Evolutionary conservation across 2,329 filamentous ascomycete genomes (phyloP).

Genomic region (Arthrobotrys entomopaga): DNA sequence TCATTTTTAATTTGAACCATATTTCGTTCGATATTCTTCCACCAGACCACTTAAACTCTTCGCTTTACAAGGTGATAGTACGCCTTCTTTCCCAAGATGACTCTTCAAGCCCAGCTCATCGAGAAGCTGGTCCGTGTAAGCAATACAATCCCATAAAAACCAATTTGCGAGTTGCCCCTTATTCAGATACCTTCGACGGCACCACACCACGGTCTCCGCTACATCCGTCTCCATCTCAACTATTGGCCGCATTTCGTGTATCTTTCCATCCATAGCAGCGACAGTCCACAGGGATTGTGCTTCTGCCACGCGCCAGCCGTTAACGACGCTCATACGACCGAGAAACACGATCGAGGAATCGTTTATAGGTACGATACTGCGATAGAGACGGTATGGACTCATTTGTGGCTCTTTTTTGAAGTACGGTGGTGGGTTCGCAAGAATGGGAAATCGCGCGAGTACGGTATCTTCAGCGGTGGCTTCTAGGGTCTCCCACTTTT

Average conservation of each 20-base stretch:
- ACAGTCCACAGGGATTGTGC: conserved; percentile 59
- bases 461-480: too few relatives aligned
- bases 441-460: conserved; percentile 39
- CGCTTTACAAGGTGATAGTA: conserved; percentile 42
- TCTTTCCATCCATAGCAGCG: conserved; percentile 40
- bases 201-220: conserved; percentile 50
- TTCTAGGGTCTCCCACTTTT: not conserved
- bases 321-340: conserved; percentile 57
- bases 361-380: conserved; percentile 57
- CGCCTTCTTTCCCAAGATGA: conserved; percentile 39
- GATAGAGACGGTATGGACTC: conserved; percentile 57
- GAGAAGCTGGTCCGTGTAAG: conserved; percentile 52
- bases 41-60: conserved; percentile 31
- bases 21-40: conserved; percentile 40
- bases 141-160: conserved; percentile 50
- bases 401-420: conserved; percentile 16
- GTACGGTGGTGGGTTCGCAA: conserved; percentile 54
- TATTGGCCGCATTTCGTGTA: conserved; percentile 3
- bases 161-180: conserved; percentile 54
- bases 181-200: conserved; percentile 52
- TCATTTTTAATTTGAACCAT: not conserved
- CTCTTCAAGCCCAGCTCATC: conserved; percentile 48
- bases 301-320: conserved; percentile 59
- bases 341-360: conserved; percentile 59
- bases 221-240: conserved; percentile 40